These are phyloP conservation scores for Royoungia palumana DNA, from an alignment of 768 basidiomycete genomes.

Conservation along the genomic window DNA sequence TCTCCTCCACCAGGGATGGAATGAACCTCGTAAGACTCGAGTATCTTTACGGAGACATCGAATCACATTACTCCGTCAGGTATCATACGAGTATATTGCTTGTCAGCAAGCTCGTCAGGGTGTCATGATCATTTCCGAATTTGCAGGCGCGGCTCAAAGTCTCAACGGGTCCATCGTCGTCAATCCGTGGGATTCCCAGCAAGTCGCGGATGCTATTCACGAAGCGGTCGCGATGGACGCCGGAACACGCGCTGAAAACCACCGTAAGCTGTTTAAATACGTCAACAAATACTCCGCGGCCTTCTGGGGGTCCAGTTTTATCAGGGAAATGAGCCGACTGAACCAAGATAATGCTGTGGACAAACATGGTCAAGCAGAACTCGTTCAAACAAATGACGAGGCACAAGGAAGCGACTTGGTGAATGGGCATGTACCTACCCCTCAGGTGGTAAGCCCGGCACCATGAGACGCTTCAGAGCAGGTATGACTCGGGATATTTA, in stretches of 20 bases:
- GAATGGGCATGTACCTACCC: slow-evolving; percentile 35
- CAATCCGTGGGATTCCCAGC: slow-evolving; percentile 99
- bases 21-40: slow-evolving; percentile 85
- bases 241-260: slow-evolving; percentile 84
- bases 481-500: slow-evolving; percentile 32
- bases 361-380: slow-evolving; percentile 34
- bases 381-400: slow-evolving; percentile 34
- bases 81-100: slow-evolving; percentile 98
- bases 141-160: slow-evolving; percentile 95
- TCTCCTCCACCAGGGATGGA: slow-evolving; percentile 93
- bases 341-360: slow-evolving; percentile 35
- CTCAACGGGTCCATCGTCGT: slow-evolving; percentile 95
- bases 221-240: slow-evolving; percentile 89
- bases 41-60: slow-evolving; percentile 3
- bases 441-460: slow-evolving; percentile 35
- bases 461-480: slow-evolving; percentile 27
- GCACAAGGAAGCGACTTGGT: slow-evolving; percentile 38
- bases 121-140: slow-evolving; percentile 97
- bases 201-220: slow-evolving; percentile 96
- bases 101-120: slow-evolving; percentile 92
- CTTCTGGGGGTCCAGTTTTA: slow-evolving; percentile 90
- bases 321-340: slow-evolving; percentile 75
- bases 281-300: slow-evolving; percentile 92
- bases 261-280: slow-evolving; percentile 94
- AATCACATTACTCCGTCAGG: slow-evolving; percentile 45